phyloP scores from a whole-genome alignment of 2,329 filamentous ascomycete genomes.

The Aspergillus candidus region DNA sequence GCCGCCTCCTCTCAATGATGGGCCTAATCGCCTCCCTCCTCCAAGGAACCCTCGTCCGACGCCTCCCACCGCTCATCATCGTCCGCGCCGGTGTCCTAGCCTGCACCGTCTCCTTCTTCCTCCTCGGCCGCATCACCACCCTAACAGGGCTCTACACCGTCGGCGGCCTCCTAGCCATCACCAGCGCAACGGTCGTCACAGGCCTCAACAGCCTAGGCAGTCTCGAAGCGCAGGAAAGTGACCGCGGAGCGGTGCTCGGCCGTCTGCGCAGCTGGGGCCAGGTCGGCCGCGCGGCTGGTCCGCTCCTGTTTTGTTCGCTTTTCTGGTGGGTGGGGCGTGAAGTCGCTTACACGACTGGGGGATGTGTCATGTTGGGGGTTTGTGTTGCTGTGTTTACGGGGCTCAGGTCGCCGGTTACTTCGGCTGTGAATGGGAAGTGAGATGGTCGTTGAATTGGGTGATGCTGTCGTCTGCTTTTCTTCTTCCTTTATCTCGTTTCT shows the following conservation, averaged over 20 bases:
- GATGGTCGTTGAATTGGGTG: not conserved
- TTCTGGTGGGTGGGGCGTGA: conserved; percentile 98
- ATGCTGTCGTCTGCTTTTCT: too few relatives aligned
- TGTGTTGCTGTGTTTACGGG: conserved; percentile 63
- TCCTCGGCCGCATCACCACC: conserved; percentile 65
- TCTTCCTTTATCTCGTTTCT: not conserved
- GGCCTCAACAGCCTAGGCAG: conserved; percentile 86
- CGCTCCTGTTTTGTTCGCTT: conserved; percentile 83
- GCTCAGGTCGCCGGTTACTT: conserved; percentile 54
- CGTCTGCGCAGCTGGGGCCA: conserved; percentile 77
- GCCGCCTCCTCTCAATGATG: conserved; percentile 80
- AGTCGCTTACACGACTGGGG: conserved; percentile 74
- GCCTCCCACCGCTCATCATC: conserved; percentile 71
- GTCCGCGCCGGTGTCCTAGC: conserved; percentile 73
- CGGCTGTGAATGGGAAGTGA: conserved; percentile 1
- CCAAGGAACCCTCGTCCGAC: conserved; percentile 84
- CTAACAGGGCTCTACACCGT: conserved; percentile 70
- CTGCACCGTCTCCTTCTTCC: conserved; percentile 71
- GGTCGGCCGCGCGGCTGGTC: conserved; percentile 78
- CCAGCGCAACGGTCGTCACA: conserved; percentile 90
- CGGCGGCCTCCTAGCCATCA: conserved; percentile 77
- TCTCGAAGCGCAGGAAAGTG: conserved; percentile 73
- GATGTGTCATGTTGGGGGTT: conserved; percentile 72
- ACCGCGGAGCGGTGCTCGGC: conserved; percentile 81
- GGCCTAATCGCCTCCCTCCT: conserved; percentile 87